A percentile compares a stretch with the other conserved stretches of the same genome.
These are phyloP conservation scores for Brasenia schreberi DNA, from an alignment of 164 flowering plant genomes.

Conservation along the genomic window DNA sequence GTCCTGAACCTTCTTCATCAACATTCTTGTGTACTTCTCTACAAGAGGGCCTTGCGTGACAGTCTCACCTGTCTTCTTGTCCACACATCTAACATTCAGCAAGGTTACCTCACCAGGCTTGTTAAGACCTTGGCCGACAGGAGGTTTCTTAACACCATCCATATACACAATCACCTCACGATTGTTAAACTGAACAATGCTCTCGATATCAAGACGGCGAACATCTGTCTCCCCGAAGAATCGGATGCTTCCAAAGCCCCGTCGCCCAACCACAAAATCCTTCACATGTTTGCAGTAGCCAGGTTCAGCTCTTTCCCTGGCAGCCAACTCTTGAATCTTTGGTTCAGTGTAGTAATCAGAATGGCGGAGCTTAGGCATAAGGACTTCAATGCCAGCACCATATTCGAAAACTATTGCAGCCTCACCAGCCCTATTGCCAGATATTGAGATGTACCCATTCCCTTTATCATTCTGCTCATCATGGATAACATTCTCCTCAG, in stretches of 20 bases:
- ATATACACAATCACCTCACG: constrained; percentile 85
- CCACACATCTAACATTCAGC: constrained; percentile 70
- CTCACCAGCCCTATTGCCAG: constrained; percentile 79
- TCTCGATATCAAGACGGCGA: constrained; percentile 46
- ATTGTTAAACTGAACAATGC: constrained; percentile 63
- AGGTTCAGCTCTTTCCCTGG: constrained; percentile 79
- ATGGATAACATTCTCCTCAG: constrained; percentile 28
- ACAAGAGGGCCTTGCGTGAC: constrained; percentile 53
- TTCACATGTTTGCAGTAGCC: constrained; percentile 70
- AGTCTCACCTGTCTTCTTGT: constrained; percentile 76
- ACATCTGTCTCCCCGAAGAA: constrained; percentile 93
- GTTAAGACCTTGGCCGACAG: constrained; percentile 91
- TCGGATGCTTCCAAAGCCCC: constrained; percentile 71
- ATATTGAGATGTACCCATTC: constrained; percentile 35
- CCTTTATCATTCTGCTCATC: constrained; percentile 33
- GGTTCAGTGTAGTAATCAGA: constrained; percentile 90
- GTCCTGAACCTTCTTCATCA: constrained; percentile 62
- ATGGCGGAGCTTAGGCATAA: constrained; percentile 79
- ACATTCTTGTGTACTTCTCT: constrained; percentile 75
- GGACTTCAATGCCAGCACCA: constrained; percentile 84
- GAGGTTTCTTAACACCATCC: constrained; percentile 91
- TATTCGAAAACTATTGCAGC: constrained; percentile 86
- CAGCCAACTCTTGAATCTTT: constrained; percentile 77
- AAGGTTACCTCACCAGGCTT: constrained; percentile 94
- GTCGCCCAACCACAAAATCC: constrained; percentile 78